Evolutionary conservation across 164 flowering plant genomes (phyloP).

Genomic region (Pachysandra terminalis): DNA sequence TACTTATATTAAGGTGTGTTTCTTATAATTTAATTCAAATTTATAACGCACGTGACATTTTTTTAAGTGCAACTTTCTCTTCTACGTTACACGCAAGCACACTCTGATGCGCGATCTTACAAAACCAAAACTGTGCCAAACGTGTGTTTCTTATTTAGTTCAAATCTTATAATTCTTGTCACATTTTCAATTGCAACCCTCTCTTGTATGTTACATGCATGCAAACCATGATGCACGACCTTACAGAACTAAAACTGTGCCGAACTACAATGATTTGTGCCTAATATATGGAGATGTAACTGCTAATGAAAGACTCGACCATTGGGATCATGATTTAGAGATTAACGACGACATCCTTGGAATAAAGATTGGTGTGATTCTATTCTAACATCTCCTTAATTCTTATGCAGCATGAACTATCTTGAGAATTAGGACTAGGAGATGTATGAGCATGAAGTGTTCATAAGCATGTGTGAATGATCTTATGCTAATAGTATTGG

Average conservation of each 20-base stretch:
- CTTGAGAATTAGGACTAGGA: neutral
- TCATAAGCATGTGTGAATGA: neutral
- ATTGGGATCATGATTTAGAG: neutral
- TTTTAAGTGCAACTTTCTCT: slow-evolving; percentile 7
- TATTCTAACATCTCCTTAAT: neutral
- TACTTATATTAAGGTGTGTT: slow-evolving; percentile 33
- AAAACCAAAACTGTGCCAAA: slow-evolving; percentile 16
- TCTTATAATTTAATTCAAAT: neutral
- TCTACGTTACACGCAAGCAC: slow-evolving; percentile 11
- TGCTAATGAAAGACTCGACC: slow-evolving; percentile 9
- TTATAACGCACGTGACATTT: neutral
- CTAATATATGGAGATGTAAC: slow-evolving; percentile 7
- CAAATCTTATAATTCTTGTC: neutral
- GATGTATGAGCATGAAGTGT: neutral
- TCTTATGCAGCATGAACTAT: no score
- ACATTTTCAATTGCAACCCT: slow-evolving; percentile 5
- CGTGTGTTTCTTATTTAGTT: neutral
- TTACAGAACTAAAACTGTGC: slow-evolving; percentile 16
- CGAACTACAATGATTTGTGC: slow-evolving; percentile 15
- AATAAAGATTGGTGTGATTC: neutral
- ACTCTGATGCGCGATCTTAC: slow-evolving; percentile 17
- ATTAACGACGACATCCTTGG: neutral
- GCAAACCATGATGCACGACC: slow-evolving; percentile 20
- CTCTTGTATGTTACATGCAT: slow-evolving; percentile 9
- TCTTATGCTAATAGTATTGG: neutral